These are phyloP conservation scores for Boletellus ananas DNA, from an alignment of 768 basidiomycete genomes.

Conservation along the genomic window DNA sequence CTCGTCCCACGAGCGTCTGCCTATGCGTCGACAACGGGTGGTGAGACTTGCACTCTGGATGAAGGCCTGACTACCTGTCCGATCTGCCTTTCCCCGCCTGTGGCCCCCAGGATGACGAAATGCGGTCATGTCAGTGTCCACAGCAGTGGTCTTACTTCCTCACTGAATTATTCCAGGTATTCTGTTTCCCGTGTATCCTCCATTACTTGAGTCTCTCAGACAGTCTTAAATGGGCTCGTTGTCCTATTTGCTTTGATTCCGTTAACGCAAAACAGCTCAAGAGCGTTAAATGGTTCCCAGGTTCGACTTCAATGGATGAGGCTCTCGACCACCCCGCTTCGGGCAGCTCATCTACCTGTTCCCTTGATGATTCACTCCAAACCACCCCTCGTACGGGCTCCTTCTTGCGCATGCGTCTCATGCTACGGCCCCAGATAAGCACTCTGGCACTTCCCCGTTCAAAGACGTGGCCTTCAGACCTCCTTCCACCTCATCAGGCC, in stretches of 20 bases:
- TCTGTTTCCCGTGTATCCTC: constrained; percentile 91
- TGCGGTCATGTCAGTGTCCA: constrained; percentile 85
- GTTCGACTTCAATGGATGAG: constrained; percentile 34
- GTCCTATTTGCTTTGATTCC: constrained; percentile 96
- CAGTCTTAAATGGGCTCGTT: constrained; percentile 81
- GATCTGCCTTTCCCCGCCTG: constrained; percentile 90
- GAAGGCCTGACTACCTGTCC: constrained; percentile 80
- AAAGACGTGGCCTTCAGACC: constrained; percentile 88
- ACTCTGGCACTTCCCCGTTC: constrained; percentile 94
- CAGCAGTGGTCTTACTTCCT: neutral
- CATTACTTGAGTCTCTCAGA: constrained; percentile 85
- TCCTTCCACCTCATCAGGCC: constrained; percentile 85
- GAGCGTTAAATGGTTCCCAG: constrained; percentile 86
- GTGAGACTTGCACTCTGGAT: constrained; percentile 40
- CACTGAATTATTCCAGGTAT: constrained; percentile 56
- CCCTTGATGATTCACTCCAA: constrained; percentile 33
- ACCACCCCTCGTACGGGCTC: constrained; percentile 51
- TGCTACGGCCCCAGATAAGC: constrained; percentile 91
- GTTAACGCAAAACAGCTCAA: constrained; percentile 89
- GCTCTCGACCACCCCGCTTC: constrained; percentile 20
- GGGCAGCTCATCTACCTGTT: constrained; percentile 46
- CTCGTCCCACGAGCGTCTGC: constrained; percentile 84
- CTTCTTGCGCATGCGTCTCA: constrained; percentile 76
- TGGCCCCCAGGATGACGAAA: constrained; percentile 91
- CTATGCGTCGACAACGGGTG: constrained; percentile 58